Evolutionary conservation across 1,284 basidiomycete species (phyloP).

Genomic region (Polyporus tsugae): DNA sequence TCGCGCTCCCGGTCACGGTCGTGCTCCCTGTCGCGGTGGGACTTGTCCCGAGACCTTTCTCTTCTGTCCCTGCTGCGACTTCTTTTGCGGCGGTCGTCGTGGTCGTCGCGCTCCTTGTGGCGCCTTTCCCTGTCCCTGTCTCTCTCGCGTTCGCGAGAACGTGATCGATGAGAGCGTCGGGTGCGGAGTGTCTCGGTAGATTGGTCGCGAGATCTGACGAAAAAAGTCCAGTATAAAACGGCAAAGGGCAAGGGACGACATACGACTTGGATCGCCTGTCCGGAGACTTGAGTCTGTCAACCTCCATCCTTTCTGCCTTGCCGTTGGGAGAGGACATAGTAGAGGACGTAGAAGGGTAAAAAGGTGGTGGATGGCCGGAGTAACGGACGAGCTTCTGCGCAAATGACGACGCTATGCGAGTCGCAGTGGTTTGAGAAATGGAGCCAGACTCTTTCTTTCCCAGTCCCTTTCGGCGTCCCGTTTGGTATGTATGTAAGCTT

Average conservation of each 20-base stretch:
- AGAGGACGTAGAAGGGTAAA: background rate
- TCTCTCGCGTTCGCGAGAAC: conserved; percentile 49
- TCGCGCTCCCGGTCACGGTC: conserved; percentile 53
- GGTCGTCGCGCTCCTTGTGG: conserved; percentile 47
- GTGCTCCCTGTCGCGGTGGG: conserved; percentile 51
- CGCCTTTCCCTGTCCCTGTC: conserved; percentile 52
- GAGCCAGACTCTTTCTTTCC: conserved; percentile 21
- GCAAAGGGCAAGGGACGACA: conserved; percentile 39
- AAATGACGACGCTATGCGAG: conserved; percentile 2
- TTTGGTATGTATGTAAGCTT: background rate
- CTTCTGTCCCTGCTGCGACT: conserved; percentile 59
- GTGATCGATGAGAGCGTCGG: conserved; percentile 73
- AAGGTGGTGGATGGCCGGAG: background rate
- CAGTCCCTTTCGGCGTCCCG: conserved; percentile 9
- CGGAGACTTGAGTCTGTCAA: conserved; percentile 62
- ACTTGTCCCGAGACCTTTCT: conserved; percentile 56
- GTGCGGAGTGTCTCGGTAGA: conserved; percentile 79
- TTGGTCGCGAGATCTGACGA: conserved; percentile 66
- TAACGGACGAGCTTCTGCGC: conserved; percentile 3
- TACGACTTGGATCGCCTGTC: conserved; percentile 66
- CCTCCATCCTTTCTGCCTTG: conserved; percentile 74
- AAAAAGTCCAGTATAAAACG: conserved; percentile 22
- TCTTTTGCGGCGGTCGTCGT: conserved; percentile 49
- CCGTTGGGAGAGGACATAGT: conserved; percentile 52
- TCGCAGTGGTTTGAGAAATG: conserved; percentile 15